phyloP scores from a whole-genome alignment of 495 filamentous ascomycete genomes.

The Annulohypoxylon stygium region DNA sequence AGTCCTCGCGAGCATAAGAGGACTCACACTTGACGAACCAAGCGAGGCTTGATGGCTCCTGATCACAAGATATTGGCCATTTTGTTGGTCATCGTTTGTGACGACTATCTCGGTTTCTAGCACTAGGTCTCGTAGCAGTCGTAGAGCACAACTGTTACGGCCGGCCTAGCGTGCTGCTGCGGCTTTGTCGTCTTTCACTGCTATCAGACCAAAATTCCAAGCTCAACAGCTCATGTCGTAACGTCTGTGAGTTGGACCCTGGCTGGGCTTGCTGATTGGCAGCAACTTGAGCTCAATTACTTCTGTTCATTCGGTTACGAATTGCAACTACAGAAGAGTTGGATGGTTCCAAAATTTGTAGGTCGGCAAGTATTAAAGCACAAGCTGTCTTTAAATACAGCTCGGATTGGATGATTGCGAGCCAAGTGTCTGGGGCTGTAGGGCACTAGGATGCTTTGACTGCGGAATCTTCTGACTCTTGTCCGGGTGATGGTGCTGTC shows the following conservation, averaged over 20 bases:
- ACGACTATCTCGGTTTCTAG: constrained; percentile 5
- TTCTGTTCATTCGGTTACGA: constrained; percentile 24
- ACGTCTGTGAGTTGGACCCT: constrained; percentile 20
- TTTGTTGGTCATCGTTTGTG: constrained; percentile 16
- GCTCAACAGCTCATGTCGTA: constrained; percentile 19
- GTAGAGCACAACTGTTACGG: background rate
- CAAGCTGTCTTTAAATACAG: constrained; percentile 26
- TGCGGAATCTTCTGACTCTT: constrained; percentile 11
- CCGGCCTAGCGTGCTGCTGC: constrained; percentile 5
- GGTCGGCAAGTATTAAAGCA: constrained; percentile 27
- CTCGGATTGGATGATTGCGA: constrained; percentile 28
- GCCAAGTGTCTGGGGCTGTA: constrained; percentile 12
- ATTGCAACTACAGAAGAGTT: constrained; percentile 26
- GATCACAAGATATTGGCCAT: constrained; percentile 6
- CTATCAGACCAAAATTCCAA: constrained; percentile 35
- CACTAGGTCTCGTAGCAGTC: constrained; percentile 4
- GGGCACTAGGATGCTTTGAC: constrained; percentile 14
- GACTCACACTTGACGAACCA: constrained; percentile 9
- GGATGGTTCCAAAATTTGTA: constrained; percentile 25
- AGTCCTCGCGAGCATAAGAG: constrained; percentile 12
- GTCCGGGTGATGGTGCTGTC: constrained; percentile 30
- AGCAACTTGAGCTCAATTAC: constrained; percentile 11
- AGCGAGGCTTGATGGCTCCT: constrained; percentile 20
- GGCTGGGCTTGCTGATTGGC: constrained; percentile 24
- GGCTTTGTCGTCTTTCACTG: constrained; percentile 16